Percentiles rank a stretch among this genome's conserved stretches.
These are phyloP conservation scores for Fusarium chlamydosporum DNA, from an alignment of 2,329 filamentous ascomycete species.

Conservation along the genomic window DNA sequence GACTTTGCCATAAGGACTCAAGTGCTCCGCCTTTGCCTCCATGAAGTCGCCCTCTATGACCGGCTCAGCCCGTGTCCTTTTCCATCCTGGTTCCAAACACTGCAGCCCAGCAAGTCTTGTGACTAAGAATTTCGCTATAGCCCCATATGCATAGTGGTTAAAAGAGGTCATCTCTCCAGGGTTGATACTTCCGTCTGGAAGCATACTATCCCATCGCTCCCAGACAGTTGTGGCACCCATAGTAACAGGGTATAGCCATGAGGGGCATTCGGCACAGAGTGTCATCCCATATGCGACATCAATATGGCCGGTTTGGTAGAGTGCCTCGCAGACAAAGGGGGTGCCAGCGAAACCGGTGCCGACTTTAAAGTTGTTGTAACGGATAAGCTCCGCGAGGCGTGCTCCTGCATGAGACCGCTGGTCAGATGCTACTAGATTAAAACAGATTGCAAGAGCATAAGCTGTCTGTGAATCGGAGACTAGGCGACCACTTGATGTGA, in stretches of 20 bases:
- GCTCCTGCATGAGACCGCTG: slow-evolving; percentile 9
- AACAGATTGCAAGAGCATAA: slow-evolving; percentile 30
- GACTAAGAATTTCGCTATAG: slow-evolving; percentile 54
- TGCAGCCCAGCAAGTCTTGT: slow-evolving; percentile 40
- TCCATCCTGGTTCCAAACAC: slow-evolving; percentile 41
- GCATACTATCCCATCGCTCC: slow-evolving; percentile 65
- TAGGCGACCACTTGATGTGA: slow-evolving; percentile 12
- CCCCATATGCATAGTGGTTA: slow-evolving; percentile 65
- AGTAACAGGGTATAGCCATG: slow-evolving; percentile 63
- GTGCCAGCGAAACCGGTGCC: slow-evolving; percentile 56
- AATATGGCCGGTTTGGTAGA: not conserved
- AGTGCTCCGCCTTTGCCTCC: too few relatives aligned
- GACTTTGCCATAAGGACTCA: too few relatives aligned
- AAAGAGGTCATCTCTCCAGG: slow-evolving; percentile 64
- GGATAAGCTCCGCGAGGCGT: slow-evolving; percentile 19
- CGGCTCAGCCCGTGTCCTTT: too few relatives aligned
- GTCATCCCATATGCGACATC: slow-evolving; percentile 56
- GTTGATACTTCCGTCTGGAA: slow-evolving; percentile 61
- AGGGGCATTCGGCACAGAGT: slow-evolving; percentile 59
- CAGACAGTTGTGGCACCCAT: slow-evolving; percentile 64
- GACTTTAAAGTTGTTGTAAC: slow-evolving; percentile 31
- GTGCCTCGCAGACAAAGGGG: slow-evolving; percentile 4
- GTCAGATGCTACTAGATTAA: slow-evolving; percentile 12
- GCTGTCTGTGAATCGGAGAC: slow-evolving; percentile 32
- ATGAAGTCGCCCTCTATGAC: too few relatives aligned